Evolutionary conservation across 169 alveolate species (phyloP), one percentile per base, ranked within the genome.

Genomic region (Plasmodium vinckei): DNA sequence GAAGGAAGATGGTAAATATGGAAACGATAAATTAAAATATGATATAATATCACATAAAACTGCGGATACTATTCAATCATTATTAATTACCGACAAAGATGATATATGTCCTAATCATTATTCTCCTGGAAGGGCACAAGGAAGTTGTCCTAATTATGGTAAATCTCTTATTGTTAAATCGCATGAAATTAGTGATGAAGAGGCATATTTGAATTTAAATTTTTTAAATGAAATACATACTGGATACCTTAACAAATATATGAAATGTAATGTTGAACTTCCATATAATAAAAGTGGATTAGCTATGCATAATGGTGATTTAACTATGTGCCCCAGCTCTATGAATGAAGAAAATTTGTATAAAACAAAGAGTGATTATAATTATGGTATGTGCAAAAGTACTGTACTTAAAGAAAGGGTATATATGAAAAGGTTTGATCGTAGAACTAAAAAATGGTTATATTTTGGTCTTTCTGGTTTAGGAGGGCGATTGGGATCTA

Each of bases 61-160:
- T 13, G 84, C 89, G 53, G 64, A 72, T 53, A 53, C 72, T 17
- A 23, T 19, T n/a, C 70, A 79, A 69, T 79, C 89, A 19, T 54
- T 79, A 53, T 79, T 79, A 53, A 4, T 65, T 65, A 53, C 65
- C 47, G n/a, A 67, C 54, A 21, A 6, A 53, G 39, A 64, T 13
- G 79, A 79, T 9, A 59, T 42, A 6, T 79, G 89, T 54, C 89
- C 89, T 56, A 79, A 79, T 67, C 89, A 79, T 67, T 27, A 39
- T 51, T 13, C 39, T 79, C 84, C 77, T 54, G 89, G 89, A 39
- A 79, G 82, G 15, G 89, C 89, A 39, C 89, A 79, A 53, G 89
- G 89, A 33, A 79, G 89, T 79, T 79, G 89, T n/a, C 89, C 89
- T 5, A 79, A 79, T 60, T 79, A 79, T 79, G 89, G 89, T 17